Percentiles rank a stretch among this genome's conserved stretches.
These are phyloP conservation scores for Tuber umbilicatum DNA, from an alignment of 495 filamentous ascomycete species.

Conservation along the genomic window DNA sequence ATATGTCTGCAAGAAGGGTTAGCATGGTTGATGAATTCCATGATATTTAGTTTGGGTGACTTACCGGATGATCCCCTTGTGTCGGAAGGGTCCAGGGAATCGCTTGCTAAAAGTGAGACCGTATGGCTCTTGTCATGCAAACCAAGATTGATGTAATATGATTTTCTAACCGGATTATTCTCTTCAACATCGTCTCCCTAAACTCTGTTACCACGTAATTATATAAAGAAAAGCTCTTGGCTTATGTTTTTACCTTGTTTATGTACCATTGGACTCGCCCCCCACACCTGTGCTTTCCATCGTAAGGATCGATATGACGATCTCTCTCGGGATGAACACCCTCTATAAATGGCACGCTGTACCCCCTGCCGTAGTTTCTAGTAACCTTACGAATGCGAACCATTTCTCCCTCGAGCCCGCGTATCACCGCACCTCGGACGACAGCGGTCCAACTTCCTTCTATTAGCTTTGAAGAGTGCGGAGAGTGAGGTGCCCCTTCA, in stretches of 20 bases:
- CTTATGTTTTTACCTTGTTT: neutral
- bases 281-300: slow-evolving; percentile 5
- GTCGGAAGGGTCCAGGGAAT: neutral
- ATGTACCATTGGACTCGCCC: slow-evolving; percentile 14
- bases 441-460: slow-evolving; percentile 23
- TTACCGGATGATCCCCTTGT: neutral
- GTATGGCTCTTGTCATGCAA: neutral
- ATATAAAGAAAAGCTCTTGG: neutral
- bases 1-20: neutral
- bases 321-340: slow-evolving; percentile 11
- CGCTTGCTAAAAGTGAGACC: neutral
- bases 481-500: neutral
- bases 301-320: neutral
- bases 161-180: neutral
- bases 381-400: slow-evolving; percentile 16
- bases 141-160: neutral
- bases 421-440: slow-evolving; percentile 17
- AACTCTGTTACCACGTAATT: neutral
- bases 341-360: neutral
- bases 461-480: neutral
- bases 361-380: slow-evolving; percentile 5
- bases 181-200: slow-evolving; percentile 18
- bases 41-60: neutral
- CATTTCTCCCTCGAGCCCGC: slow-evolving; percentile 7
- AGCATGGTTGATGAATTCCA: neutral